A percentile compares a stretch with the other conserved stretches of the same genome.
Evolutionary conservation across 257 asterid species (phyloP).

Genomic region (Rauvolfia tetraphylla): DNA sequence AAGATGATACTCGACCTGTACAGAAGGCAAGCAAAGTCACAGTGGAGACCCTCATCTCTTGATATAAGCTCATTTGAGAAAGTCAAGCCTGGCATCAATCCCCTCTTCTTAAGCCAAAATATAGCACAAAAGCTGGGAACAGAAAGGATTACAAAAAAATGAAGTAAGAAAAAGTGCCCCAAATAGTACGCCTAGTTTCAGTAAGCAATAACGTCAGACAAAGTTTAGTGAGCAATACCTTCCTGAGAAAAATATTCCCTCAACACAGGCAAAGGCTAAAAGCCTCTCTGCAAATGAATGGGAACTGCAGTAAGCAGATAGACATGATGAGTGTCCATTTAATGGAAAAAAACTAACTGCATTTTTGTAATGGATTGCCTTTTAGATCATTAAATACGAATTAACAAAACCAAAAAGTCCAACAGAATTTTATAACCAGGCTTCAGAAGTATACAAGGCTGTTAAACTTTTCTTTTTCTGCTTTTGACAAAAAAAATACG

Average conservation of each 20-base stretch:
- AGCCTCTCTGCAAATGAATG: slow-evolving; percentile 75
- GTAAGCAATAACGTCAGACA: not conserved
- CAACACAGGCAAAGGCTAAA: slow-evolving; percentile 78
- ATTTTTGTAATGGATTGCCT: not conserved
- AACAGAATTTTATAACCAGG: not conserved
- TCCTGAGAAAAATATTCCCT: slow-evolving; percentile 87
- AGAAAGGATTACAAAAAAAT: not conserved
- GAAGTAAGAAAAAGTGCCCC: slow-evolving; percentile 6
- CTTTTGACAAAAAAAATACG: not conserved
- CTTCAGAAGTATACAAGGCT: not conserved
- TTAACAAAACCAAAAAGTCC: not conserved
- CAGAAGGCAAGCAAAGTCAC: slow-evolving; percentile 82
- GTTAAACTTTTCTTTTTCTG: not conserved
- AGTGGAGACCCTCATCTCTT: slow-evolving; percentile 86
- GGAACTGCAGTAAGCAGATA: slow-evolving; percentile 42
- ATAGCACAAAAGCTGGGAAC: slow-evolving; percentile 69
- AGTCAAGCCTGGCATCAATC: slow-evolving; percentile 82
- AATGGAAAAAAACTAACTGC: not conserved
- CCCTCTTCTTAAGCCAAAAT: slow-evolving; percentile 81
- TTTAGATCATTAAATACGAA: not conserved
- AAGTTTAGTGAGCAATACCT: slow-evolving; percentile 39
- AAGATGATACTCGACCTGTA: slow-evolving; percentile 38
- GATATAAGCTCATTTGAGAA: slow-evolving; percentile 84
- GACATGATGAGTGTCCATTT: slow-evolving; percentile 4
- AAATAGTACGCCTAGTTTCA: not conserved